phyloP scores from a whole-genome alignment of 164 flowering plant genomes.

The Tinospora cordifolia region DNA sequence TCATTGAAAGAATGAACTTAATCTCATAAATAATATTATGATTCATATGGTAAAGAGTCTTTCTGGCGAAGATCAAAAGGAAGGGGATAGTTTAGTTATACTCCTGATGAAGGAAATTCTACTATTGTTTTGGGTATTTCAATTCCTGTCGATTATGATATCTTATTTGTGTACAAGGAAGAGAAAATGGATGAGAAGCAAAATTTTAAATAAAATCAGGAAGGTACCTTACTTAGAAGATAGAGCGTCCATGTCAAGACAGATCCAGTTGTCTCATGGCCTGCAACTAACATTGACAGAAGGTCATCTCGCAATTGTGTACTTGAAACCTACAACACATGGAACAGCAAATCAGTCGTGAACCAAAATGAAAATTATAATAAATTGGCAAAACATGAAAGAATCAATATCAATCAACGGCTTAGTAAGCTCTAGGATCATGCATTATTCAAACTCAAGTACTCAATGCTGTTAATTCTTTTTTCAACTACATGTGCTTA shows the following conservation, averaged over 20 bases:
- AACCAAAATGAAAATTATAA: neutral
- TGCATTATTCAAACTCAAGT: neutral
- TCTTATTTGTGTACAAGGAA: neutral
- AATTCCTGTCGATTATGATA: neutral
- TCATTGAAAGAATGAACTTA: too few relatives aligned
- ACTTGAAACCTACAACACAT: conserved; percentile 65
- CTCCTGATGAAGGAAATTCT: too few relatives aligned
- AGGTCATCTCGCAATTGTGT: conserved; percentile 85
- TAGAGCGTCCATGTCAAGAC: conserved; percentile 92
- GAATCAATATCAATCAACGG: neutral
- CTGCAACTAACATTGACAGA: conserved; percentile 88
- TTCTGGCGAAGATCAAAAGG: too few relatives aligned
- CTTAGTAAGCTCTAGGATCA: neutral
- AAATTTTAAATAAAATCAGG: neutral
- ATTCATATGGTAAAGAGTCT: too few relatives aligned
- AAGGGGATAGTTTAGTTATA: too few relatives aligned
- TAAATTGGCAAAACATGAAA: neutral
- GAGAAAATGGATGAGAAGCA: neutral
- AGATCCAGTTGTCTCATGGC: conserved; percentile 97
- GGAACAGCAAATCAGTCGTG: conserved; percentile 1
- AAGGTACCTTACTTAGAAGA: conserved; percentile 82
- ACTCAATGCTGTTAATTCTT: too few relatives aligned
- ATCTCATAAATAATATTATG: too few relatives aligned
- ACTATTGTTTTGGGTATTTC: too few relatives aligned
- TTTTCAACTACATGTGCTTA: neutral